A percentile compares a stretch with the other conserved stretches of the same genome.
Conservation (phyloP, 768 basidiomycete genomes). For the Agrocybe pediades region DNA sequence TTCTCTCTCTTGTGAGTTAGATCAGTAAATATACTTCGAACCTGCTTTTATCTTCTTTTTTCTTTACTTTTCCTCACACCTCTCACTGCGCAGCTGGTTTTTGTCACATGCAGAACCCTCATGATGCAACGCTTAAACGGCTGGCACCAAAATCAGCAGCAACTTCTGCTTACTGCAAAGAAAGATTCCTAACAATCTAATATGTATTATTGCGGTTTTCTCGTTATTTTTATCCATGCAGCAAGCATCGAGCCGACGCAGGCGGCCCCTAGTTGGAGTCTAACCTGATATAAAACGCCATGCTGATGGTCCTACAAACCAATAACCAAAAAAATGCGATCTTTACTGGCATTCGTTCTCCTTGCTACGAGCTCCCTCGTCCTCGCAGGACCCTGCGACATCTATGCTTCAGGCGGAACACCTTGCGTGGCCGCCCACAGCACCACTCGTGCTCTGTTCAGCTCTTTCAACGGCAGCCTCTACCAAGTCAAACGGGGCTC, state of each 20-base stretch:
- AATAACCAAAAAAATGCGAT: background rate
- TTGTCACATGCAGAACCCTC: slow-evolving; percentile 2
- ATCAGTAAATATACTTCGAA: too few relatives aligned
- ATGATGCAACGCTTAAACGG: background rate
- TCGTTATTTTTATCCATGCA: too few relatives aligned
- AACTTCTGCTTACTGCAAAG: too few relatives aligned
- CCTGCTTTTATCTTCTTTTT: too few relatives aligned
- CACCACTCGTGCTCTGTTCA: slow-evolving; percentile 13
- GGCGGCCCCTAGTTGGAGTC: too few relatives aligned
- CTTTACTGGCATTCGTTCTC: slow-evolving; percentile 5
- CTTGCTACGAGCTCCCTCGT: slow-evolving; percentile 8
- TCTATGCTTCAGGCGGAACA: slow-evolving; percentile 14
- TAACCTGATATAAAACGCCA: background rate
- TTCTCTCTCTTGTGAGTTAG: too few relatives aligned
- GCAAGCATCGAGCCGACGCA: too few relatives aligned
- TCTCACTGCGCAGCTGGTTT: background rate
- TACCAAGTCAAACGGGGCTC: slow-evolving; percentile 13
- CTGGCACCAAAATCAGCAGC: slow-evolving; percentile 3
- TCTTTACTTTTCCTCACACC: background rate
- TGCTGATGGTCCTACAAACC: background rate
- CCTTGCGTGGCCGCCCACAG: slow-evolving; percentile 14
- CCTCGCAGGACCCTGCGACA: too few relatives aligned
- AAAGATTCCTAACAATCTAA: too few relatives aligned
- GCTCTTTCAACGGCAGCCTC: too few relatives aligned
- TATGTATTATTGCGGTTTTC: too few relatives aligned